Percentiles rank a stretch among this genome's conserved stretches.
phyloP scores from a whole-genome alignment of 2,329 filamentous ascomycete species.

The Elsinoe arachidis region DNA sequence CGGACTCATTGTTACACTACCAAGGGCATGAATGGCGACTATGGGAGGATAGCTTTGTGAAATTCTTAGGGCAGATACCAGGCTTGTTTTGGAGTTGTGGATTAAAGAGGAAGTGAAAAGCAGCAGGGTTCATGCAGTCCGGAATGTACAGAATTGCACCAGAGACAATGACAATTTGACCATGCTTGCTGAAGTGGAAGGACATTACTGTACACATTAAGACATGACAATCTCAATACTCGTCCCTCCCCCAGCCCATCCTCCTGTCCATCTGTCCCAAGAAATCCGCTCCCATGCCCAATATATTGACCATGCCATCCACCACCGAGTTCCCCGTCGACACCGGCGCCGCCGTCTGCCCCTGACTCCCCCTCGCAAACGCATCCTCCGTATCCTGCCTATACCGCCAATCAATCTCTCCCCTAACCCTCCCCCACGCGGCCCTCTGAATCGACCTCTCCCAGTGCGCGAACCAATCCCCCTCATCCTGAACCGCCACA shows the following conservation, averaged over 20 bases:
- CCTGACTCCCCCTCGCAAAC: not conserved
- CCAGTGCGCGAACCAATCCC: slow-evolving; percentile 57
- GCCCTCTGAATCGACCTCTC: slow-evolving; percentile 50
- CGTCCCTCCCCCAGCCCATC: not conserved
- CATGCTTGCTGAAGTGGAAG: not conserved
- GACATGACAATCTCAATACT: not conserved
- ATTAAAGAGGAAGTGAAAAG: not conserved
- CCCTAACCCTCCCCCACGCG: slow-evolving; percentile 49
- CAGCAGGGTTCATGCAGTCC: not conserved
- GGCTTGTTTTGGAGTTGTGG: not conserved
- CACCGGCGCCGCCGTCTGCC: not conserved
- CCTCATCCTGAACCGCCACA: slow-evolving; percentile 26
- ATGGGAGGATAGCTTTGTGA: not conserved
- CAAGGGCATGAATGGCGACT: not conserved
- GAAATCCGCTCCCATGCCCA: not conserved
- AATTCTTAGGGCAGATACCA: not conserved
- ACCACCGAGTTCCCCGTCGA: slow-evolving; percentile 19
- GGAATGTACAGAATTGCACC: not conserved
- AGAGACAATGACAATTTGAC: not conserved
- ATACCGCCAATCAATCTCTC: slow-evolving; percentile 43
- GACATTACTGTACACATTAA: too few relatives aligned
- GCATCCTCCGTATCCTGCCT: slow-evolving; percentile 15
- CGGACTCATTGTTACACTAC: not conserved
- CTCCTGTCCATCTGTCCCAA: not conserved
- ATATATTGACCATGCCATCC: slow-evolving; percentile 10